Evolutionary conservation across 179 eudicot species (phyloP), one percentile per base, ranked within the genome.

Genomic region (Heliamphora pulchella): DNA sequence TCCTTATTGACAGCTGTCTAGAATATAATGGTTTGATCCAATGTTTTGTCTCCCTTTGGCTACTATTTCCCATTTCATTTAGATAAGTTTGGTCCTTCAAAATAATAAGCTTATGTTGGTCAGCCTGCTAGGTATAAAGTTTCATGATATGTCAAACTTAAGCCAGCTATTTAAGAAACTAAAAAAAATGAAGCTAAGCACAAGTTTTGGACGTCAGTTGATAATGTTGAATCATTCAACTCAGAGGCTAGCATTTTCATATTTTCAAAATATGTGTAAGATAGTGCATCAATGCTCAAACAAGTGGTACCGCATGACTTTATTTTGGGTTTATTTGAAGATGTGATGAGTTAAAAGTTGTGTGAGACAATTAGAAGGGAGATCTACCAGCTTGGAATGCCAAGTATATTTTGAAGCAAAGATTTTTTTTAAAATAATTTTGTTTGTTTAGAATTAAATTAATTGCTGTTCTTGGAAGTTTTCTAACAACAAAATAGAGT

Each of bases 51-150:
- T 18, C 50, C 58, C 22, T 69, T 51, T 15, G 22, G 20, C 61
- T 64, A 9, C 20, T 77, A 22, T 53, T 77, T 77, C 47, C 72
- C 31, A 7, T 78, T 78, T 17, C 58, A 20, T 53, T 70, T 70
- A 1, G 1, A 53, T 53, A 2, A 54, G 1, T 31, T 73, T 53
- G 20, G 62, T 73, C 76, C 62, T 31, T 11, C 59, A 18, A 15
- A 54, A 53, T 73, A 71, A 1, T 51, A 71, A 53, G 57, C 41
- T 41, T 11, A 10, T 75, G 67, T 58, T 59, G 64, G 44, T 59
- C 15, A 44, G 53, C 68, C 8, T 59, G 66, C 39, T 9, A 59
- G 65, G 78, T 31, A 55, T 39, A 74, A 55, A 64, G 39, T 64
- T 64, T 31, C 20, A 3, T 61, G 64, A 61, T 61, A 3, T 61